Base-by-base conservation (phyloP, 2,329 filamentous ascomycete species). In the Cladosporium colombiae region DNA sequence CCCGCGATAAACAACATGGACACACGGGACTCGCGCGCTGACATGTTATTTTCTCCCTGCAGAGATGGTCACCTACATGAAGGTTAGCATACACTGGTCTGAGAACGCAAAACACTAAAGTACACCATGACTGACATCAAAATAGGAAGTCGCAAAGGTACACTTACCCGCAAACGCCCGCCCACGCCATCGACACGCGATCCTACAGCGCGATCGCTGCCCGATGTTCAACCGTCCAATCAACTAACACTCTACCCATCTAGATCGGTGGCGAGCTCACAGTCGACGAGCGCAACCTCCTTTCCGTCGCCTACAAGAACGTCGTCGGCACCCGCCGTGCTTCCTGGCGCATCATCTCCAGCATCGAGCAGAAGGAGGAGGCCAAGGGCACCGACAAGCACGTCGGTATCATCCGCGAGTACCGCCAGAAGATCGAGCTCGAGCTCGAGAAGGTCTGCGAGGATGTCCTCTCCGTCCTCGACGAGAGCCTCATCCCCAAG, bases 311-410 rank as follows among this genome's bases (percentile, higher is more conserved):
- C 80, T 99, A 99, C 90, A 99, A 99, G 91, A 99, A 99, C 84
- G 95, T 99, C 69, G 92, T 99, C 77, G 94, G 95, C 77, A 96
- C 95, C 79, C 91, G 94, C 82, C 94, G 95, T 89, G 94, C 94
- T 79, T 97, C 93, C 76, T 99, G 94, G 94, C 90, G 94, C 84
- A 98, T 99, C 84, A 96, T 99, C 84, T 96, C 93, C 80, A 98
- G 95, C 80, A 98, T 99, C 83, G 94, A 98, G 86, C 94, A 98
- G 84, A 98, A 98, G 90, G 94, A 98, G 86, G 94, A 98, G 85
- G 95, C 93, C 80, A 98, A 97, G 89, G 94, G 94, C 79, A 92
- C 91, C 73, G 92, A 96, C 78, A 94, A 95, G 87, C 94, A 98
- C 82, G 92, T 97, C 77, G 81, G 84, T 75, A 93, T 91, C 82